Evolutionary conservation across 768 basidiomycete species (phyloP), one percentile per base, ranked within the genome.

Genomic region (Lanmaoa rubissima): DNA sequence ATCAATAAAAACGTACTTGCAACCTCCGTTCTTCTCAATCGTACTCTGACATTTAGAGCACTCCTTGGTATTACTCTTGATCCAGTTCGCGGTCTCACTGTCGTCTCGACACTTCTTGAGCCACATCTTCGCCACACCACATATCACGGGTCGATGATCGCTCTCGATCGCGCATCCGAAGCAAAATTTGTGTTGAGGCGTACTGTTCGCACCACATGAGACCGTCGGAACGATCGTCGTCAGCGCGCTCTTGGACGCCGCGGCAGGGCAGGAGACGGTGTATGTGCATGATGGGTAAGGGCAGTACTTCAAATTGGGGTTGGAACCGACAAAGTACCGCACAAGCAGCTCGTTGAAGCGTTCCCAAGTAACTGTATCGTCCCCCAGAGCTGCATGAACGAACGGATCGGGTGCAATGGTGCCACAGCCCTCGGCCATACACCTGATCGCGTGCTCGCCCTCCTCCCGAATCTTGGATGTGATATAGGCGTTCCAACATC

Each of bases 21-120:
- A 99, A 13, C 97, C 97, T 10, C 97, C 97, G 62, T 98, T 98
- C 88, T 99, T 99, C 83, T 99, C 97, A 55, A 99, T 99, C 51
- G 97, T 98, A 65, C 93, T 94, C 71, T 93, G 88, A 71, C 97
- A 99, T 70, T 94, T 88, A 19, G 85, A 79, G 71, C 97, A 99
- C 73, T 99, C 97, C 79, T 99, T 98, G 41, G 97, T 99, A 71
- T 99, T 98, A 61, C 94, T 97, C 83, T 92, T 94, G 79, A 99
- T 94, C 97, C 97, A 99, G 72, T 99, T 98, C 26, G 94, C 93
- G 17, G 97, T 99, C 76, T 99, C 97, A 60, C 89, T 92, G 69
- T 99, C 97, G 71, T 99, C 97, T 49, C 86, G 84, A 73, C 97
- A 98, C 74, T 99, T 98, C 82, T 89, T 92, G 66, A 95, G 74